These are phyloP conservation scores for Tetradesmus obliquus DNA, from an alignment of 139 green algal genomes.

Conservation along the genomic window DNA sequence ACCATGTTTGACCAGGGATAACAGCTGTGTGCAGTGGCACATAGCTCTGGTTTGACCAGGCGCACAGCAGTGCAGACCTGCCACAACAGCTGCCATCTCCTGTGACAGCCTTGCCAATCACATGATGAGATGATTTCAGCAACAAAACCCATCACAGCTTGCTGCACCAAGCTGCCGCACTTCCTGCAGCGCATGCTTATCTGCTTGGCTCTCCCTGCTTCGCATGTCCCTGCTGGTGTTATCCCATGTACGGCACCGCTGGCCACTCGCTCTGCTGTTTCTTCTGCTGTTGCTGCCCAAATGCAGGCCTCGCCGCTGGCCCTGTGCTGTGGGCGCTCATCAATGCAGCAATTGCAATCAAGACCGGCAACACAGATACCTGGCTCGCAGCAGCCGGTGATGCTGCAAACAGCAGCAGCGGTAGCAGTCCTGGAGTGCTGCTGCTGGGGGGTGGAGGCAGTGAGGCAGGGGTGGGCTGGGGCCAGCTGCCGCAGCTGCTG, in stretches of 20 bases:
- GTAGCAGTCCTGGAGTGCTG: slow-evolving; percentile 5
- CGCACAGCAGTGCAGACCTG: not conserved
- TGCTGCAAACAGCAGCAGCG: not conserved
- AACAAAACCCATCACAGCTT: no score
- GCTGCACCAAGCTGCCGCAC: no score
- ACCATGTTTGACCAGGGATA: not conserved
- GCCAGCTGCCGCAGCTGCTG: slow-evolving; percentile 30
- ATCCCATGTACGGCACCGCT: not conserved
- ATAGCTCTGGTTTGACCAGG: not conserved
- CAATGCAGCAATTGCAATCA: slow-evolving; percentile 28
- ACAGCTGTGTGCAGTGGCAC: not conserved
- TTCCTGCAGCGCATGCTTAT: no score
- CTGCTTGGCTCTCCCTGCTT: no score
- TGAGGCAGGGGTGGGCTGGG: not conserved
- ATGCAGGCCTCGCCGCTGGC: slow-evolving; percentile 19
- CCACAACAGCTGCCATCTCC: no score
- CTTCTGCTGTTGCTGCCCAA: not conserved
- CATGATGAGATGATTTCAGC: no score
- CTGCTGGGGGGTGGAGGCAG: not conserved
- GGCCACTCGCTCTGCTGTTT: not conserved
- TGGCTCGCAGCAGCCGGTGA: not conserved
- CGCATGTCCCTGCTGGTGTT: not conserved
- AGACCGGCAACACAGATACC: slow-evolving; percentile 4
- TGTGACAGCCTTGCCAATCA: no score
- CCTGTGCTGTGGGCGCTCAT: slow-evolving; percentile 9